These are phyloP conservation scores for Puya raimondii DNA, from an alignment of 176 grass and related monocot species.

Conservation along the genomic window DNA sequence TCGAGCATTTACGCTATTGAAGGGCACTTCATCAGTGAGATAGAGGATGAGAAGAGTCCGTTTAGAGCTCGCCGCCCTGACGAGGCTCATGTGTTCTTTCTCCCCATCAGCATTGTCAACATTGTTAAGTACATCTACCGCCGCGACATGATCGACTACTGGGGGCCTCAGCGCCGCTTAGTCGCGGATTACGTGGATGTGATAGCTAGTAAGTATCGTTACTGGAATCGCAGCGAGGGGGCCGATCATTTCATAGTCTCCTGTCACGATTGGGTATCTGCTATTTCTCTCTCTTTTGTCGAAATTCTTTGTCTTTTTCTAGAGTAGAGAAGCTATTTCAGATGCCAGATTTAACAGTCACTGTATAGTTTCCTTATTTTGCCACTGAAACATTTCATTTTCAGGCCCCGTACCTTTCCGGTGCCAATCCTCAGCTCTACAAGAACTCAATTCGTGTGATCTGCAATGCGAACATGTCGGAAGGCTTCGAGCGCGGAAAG, in stretches of 20 bases:
- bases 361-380: too few relatives aligned
- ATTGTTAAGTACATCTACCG: constrained; percentile 28
- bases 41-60: constrained; percentile 21
- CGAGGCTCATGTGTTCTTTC: constrained; percentile 41
- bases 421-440: constrained; percentile 17
- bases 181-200: constrained; percentile 31
- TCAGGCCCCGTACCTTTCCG: constrained; percentile 29
- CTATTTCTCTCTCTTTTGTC: too few relatives aligned
- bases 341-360: not conserved
- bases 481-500: constrained; percentile 28
- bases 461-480: constrained; percentile 38
- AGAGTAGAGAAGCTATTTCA: too few relatives aligned
- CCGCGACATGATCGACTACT: constrained; percentile 26
- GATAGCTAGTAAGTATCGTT: constrained; percentile 24
- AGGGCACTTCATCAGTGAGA: constrained; percentile 24
- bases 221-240: constrained; percentile 29
- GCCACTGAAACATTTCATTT: not conserved
- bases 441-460: constrained; percentile 26
- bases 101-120: constrained; percentile 30
- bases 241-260: constrained; percentile 37
- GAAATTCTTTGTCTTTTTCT: too few relatives aligned
- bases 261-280: constrained; percentile 38
- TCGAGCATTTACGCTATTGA: constrained; percentile 17
- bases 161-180: constrained; percentile 21
- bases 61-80: constrained; percentile 19